These are phyloP conservation scores for Neurospora sp. DNA, from an alignment of 495 filamentous ascomycete genomes.

Conservation along the genomic window DNA sequence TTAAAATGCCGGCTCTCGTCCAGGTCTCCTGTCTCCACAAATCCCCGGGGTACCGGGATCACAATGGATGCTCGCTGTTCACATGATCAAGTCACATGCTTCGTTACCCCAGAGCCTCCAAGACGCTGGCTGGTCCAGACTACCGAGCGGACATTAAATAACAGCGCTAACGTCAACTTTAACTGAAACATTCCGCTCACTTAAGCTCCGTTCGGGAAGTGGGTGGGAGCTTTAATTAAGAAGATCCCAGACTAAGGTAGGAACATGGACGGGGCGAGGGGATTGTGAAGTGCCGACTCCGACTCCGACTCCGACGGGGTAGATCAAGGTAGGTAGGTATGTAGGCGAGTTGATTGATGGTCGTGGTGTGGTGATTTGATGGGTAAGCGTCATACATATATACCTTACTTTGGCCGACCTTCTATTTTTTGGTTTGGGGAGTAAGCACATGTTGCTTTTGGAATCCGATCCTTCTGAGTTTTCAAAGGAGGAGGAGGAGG, in stretches of 20 bases:
- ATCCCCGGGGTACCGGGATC: neutral
- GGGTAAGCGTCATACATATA: neutral
- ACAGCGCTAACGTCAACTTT: neutral
- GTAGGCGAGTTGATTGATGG: neutral
- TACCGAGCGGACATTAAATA: neutral
- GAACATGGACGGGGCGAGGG: neutral
- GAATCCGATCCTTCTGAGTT: neutral
- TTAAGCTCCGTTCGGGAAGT: neutral
- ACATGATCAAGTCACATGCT: neutral
- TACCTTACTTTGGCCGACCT: neutral
- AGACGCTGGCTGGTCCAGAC: neutral
- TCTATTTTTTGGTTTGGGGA: neutral
- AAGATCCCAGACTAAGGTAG: neutral
- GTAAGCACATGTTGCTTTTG: neutral
- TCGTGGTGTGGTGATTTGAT: too few relatives aligned
- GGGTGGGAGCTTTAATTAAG: neutral
- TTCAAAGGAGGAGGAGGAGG: neutral
- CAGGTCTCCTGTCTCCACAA: neutral
- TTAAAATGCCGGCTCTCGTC: neutral
- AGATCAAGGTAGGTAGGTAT: too few relatives aligned
- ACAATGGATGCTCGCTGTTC: neutral
- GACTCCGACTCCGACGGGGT: neutral
- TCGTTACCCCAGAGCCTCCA: neutral
- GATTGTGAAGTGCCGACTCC: neutral
- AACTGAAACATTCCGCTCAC: neutral